Evolutionary conservation across 306 rosid genomes (phyloP).

Genomic region (apple (Malus domestica)): DNA sequence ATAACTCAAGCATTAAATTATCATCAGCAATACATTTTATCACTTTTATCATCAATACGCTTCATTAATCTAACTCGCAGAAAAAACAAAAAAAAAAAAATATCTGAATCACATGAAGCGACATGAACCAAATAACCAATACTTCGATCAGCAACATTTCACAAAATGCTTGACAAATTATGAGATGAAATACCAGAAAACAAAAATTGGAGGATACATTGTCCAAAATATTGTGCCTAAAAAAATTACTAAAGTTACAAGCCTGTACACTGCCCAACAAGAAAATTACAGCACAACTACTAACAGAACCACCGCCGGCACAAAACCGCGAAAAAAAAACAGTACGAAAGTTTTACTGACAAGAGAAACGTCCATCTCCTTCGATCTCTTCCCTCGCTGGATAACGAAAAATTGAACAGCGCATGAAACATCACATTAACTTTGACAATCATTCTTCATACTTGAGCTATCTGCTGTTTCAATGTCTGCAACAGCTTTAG

Average conservation of each 20-base stretch:
- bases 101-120: neutral
- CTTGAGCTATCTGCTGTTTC: constrained; percentile 63
- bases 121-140: neutral
- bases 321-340: neutral
- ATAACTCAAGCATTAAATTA: neutral
- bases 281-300: neutral
- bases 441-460: constrained; percentile 26
- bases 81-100: fast-evolving
- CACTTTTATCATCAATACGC: too few species aligned
- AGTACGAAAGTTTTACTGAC: neutral
- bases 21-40: too few species aligned
- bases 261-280: constrained; percentile 7
- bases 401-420: neutral
- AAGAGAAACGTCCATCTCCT: neutral
- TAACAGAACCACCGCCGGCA: neutral
- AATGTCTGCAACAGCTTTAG: constrained; percentile 41
- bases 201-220: neutral
- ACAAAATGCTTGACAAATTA: neutral
- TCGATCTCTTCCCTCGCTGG: neutral
- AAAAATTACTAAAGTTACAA: neutral
- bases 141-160: neutral
- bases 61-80: too few species aligned
- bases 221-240: constrained; percentile 3
- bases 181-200: neutral
- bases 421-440: too few species aligned